Evolutionary conservation across 148 eudicot species (phyloP), one percentile per base, ranked within the genome.

Genomic region (Rhododendron mucronatum): DNA sequence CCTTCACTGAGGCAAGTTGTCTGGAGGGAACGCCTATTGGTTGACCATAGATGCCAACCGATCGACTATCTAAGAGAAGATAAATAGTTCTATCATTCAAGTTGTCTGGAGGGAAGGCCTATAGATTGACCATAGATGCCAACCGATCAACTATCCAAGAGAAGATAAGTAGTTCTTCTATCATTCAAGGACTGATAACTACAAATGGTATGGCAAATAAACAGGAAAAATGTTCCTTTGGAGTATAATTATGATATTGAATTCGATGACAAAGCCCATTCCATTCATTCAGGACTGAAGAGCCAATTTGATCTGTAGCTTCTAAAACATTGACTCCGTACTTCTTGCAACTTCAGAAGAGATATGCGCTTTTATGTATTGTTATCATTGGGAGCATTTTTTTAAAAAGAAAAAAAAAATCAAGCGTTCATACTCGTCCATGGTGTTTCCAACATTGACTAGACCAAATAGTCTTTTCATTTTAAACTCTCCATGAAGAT

Each of bases 61-160:
- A 71, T 33, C 1, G 20, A 67, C 45, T 16, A 55, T 55, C 61
- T 16, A 55, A 55, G 61, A 55, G 20, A 55, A 18, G 21, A 53
- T 16, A 55, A 16, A 5, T 55, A 55, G 6, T 47, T 41, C 2
- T 47, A 55, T 55, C 6, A 55, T 55, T 55, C 61, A 18, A 59
- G n/a, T 59, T 59, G n/a, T 59, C 1, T 59, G 26, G 65, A 59
- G 65, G 63, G 65, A 59, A 59, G 84, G 41, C 84, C 47, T 35
- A 82, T 20, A 35, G 84, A 57, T 57, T 82, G 69, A 57, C 84
- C 84, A 57, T 57, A 82, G 65, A 82, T 57, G 30, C 28, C 10
- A 82, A 33, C 76, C 39, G 0, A 33, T 33, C 0, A 20, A 28
- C 78, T 35, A 74, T 16, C 78, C 35, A 35, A 74, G 78, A 74